Percentiles rank a stretch among this genome's conserved stretches.
Evolutionary conservation across 129 eudicot species (phyloP).

Genomic region (Pittosporum tobira): DNA sequence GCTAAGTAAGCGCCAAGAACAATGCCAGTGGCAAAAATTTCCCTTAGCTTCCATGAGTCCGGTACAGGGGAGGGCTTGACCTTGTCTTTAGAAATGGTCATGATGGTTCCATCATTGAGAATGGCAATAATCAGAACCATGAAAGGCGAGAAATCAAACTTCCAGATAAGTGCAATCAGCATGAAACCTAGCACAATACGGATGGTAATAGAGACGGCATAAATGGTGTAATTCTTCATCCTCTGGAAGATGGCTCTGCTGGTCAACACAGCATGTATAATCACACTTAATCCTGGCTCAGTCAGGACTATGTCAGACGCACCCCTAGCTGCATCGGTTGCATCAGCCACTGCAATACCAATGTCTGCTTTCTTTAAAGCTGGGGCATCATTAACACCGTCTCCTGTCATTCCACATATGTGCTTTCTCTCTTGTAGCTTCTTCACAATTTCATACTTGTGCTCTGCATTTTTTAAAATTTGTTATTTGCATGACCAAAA

Average conservation of each 20-base stretch:
- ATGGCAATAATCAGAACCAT: slow-evolving; percentile 83
- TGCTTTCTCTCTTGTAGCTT: slow-evolving; percentile 74
- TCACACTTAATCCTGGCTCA: too few relatives aligned
- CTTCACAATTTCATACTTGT: slow-evolving; percentile 82
- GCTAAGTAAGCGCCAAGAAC: slow-evolving; percentile 79
- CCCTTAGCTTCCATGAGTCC: slow-evolving; percentile 79
- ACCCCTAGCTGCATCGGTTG: slow-evolving; percentile 79
- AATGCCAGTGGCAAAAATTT: slow-evolving; percentile 72
- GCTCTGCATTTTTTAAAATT: slow-evolving; percentile 50
- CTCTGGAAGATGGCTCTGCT: too few relatives aligned
- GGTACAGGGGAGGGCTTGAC: slow-evolving; percentile 81
- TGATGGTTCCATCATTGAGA: slow-evolving; percentile 83
- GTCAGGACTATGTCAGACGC: slow-evolving; percentile 80
- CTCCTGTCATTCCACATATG: slow-evolving; percentile 89
- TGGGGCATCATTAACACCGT: slow-evolving; percentile 85
- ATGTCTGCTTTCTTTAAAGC: too few relatives aligned
- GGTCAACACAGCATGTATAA: too few relatives aligned
- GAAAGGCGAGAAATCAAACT: too few relatives aligned
- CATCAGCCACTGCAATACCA: slow-evolving; percentile 84
- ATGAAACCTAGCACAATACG: slow-evolving; percentile 81
- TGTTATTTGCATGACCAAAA: too few relatives aligned
- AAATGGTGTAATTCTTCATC: too few relatives aligned
- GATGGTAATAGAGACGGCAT: slow-evolving; percentile 84
- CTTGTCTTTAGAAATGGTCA: too few relatives aligned
- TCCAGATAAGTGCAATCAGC: slow-evolving; percentile 79